These are phyloP conservation scores for Micractinium conductrix DNA, from an alignment of 139 green algal species.

Conservation along the genomic window DNA sequence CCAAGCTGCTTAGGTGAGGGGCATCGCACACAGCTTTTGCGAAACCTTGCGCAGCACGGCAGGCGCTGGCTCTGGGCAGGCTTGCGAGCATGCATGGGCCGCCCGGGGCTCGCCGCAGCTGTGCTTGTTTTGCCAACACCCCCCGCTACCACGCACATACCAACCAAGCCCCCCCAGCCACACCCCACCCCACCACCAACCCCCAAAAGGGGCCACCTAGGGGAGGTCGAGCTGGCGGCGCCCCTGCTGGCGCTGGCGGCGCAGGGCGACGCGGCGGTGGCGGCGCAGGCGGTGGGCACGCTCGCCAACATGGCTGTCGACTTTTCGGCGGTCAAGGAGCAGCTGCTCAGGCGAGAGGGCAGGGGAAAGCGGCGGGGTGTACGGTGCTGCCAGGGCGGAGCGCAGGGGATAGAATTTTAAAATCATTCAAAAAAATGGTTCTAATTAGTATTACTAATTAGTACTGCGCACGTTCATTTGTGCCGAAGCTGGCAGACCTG, in stretches of 20 bases:
- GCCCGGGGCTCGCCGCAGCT: no score
- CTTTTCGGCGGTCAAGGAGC: slow-evolving; percentile 71
- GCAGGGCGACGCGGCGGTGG: slow-evolving; percentile 58
- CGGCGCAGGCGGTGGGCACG: slow-evolving; percentile 65
- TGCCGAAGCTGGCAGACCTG: no score
- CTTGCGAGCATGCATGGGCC: neutral
- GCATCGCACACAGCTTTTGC: neutral
- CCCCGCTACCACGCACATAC: neutral
- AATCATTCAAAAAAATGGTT: no score
- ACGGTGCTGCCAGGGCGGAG: no score
- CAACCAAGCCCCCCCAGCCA: neutral
- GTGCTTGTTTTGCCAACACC: no score
- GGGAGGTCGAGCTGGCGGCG: slow-evolving; percentile 59
- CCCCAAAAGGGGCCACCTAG: slow-evolving; percentile 22
- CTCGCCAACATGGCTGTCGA: slow-evolving; percentile 90
- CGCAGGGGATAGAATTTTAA: no score
- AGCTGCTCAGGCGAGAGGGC: slow-evolving; percentile 69
- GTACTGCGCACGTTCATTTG: no score
- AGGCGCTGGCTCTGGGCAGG: neutral
- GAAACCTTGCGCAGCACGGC: neutral
- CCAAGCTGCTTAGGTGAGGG: slow-evolving; percentile 49
- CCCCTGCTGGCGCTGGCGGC: slow-evolving; percentile 70
- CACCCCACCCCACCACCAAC: neutral
- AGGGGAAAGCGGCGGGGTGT: no score
- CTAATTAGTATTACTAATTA: no score